Percentiles rank a stretch among this genome's conserved stretches.
phyloP scores from a whole-genome alignment of 2,329 filamentous ascomycete species.

The Xylariaceae sp. region DNA sequence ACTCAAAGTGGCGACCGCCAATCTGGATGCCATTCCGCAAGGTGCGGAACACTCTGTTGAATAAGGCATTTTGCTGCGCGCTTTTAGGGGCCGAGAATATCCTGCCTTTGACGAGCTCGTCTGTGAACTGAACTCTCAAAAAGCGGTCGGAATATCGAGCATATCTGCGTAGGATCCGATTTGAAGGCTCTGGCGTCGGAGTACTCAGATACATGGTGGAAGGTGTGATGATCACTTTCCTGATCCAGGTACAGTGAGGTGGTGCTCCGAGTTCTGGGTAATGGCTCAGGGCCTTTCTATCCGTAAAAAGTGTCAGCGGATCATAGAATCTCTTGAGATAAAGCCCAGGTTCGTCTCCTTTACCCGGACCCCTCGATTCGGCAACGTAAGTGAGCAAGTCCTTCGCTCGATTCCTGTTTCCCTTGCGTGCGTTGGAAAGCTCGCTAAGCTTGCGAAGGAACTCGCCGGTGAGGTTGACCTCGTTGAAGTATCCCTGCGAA shows the following conservation, averaged over 20 bases:
- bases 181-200: slow-evolving; percentile 83
- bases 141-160: slow-evolving; percentile 76
- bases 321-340: slow-evolving; percentile 67
- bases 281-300: slow-evolving; percentile 56
- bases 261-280: slow-evolving; percentile 63
- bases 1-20: slow-evolving; percentile 82
- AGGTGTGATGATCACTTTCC: slow-evolving; percentile 82
- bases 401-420: slow-evolving; percentile 57
- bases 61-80: slow-evolving; percentile 71
- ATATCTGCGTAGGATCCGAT: slow-evolving; percentile 82
- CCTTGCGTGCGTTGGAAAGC: slow-evolving; percentile 43
- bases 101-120: slow-evolving; percentile 71
- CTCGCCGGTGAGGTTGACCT: slow-evolving; percentile 71
- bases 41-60: slow-evolving; percentile 73
- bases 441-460: slow-evolving; percentile 70
- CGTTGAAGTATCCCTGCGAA: slow-evolving; percentile 78
- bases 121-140: slow-evolving; percentile 85
- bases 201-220: slow-evolving; percentile 81
- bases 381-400: slow-evolving; percentile 77
- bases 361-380: slow-evolving; percentile 46
- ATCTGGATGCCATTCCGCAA: slow-evolving; percentile 81
- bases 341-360: slow-evolving; percentile 17
- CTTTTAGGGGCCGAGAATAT: slow-evolving; percentile 63
- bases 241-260: slow-evolving; percentile 74
- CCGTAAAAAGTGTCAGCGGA: slow-evolving; percentile 74